phyloP scores from a whole-genome alignment of 129 eudicot genomes.

The Escallonia herrerae region DNA sequence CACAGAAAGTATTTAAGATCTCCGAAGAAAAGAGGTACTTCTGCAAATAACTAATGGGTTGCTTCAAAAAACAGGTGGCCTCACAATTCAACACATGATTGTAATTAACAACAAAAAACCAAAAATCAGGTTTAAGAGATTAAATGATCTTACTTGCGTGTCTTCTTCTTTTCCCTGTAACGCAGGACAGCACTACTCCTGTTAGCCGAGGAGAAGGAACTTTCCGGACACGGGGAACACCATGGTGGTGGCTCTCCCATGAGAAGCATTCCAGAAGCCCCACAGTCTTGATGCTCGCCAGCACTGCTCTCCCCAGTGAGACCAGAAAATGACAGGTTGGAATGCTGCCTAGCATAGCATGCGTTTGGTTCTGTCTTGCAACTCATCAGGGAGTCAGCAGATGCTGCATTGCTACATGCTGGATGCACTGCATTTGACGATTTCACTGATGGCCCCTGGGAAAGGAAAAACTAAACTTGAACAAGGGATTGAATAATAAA shows the following conservation, averaged over 20 bases:
- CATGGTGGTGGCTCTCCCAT: constrained; percentile 89
- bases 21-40: no score
- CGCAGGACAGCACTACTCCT: constrained; percentile 81
- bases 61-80: no score
- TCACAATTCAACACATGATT: no score
- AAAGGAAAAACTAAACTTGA: neutral
- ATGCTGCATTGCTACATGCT: constrained; percentile 71
- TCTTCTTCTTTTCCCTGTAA: constrained; percentile 85
- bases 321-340: constrained; percentile 70
- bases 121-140: no score
- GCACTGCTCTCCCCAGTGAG: constrained; percentile 66
- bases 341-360: constrained; percentile 44
- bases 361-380: constrained; percentile 70
- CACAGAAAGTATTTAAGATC: no score
- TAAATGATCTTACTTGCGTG: constrained; percentile 48
- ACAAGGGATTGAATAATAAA: no score
- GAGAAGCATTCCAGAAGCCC: constrained; percentile 62
- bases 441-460: constrained; percentile 55
- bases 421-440: constrained; percentile 37
- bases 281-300: constrained; percentile 83
- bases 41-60: no score
- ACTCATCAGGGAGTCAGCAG: constrained; percentile 75
- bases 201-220: constrained; percentile 44
- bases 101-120: no score
- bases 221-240: constrained; percentile 54